Conservation (phyloP, 805 yeast genomes). For the Huiozyma naganishii region DNA sequence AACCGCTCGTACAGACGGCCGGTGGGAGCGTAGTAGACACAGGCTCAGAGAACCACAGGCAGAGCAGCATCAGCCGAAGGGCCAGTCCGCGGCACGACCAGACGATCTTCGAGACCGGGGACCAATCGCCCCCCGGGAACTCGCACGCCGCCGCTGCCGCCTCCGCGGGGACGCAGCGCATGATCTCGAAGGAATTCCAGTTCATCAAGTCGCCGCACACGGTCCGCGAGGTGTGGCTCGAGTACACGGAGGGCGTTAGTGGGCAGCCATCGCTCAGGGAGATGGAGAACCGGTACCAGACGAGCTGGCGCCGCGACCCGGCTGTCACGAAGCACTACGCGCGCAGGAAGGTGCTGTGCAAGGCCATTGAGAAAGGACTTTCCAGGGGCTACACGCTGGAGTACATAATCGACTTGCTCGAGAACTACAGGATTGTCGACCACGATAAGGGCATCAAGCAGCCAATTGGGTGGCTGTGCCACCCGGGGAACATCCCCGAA, state of each 20-base stretch:
- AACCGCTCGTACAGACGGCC: not conserved
- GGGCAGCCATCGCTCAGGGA: conserved; percentile 43
- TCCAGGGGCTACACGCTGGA: conserved; percentile 35
- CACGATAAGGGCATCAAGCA: conserved; percentile 33
- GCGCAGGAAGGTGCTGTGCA: conserved; percentile 42
- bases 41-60: not conserved
- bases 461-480: conserved; percentile 36
- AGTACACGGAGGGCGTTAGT: conserved; percentile 40
- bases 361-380: conserved; percentile 43
- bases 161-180: not conserved
- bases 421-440: conserved; percentile 34
- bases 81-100: not conserved
- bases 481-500: conserved; percentile 29
- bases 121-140: not conserved
- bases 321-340: conserved; percentile 44
- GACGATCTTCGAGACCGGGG: no score
- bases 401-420: conserved; percentile 36
- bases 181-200: conserved; percentile 15
- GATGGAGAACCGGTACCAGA: conserved; percentile 38
- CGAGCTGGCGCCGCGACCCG: conserved; percentile 46
- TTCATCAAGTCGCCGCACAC: conserved; percentile 36
- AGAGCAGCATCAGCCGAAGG: not conserved
- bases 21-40: not conserved
- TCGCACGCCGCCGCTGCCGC: not conserved
- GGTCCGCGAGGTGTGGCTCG: conserved; percentile 46